phyloP scores from a whole-genome alignment of 345 rosid species.

The Rhodomyrtus tomentosa region DNA sequence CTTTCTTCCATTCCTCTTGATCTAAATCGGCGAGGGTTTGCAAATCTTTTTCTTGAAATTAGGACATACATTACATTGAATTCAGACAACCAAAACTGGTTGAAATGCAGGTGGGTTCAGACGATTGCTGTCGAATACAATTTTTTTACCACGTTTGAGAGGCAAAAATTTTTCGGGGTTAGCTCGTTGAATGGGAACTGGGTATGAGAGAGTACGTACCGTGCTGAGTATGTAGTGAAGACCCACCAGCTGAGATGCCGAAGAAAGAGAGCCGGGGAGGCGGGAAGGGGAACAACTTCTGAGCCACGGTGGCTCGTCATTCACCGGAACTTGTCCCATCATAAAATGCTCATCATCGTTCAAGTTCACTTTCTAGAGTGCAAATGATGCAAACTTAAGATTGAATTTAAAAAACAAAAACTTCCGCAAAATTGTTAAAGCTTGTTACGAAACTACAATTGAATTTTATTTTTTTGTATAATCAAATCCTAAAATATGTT shows the following conservation, averaged over 20 bases:
- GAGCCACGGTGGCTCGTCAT: not conserved
- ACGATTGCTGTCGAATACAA: not conserved
- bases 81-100: not conserved
- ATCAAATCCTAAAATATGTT: no score
- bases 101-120: not conserved
- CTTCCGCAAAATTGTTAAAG: no score
- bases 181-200: not conserved
- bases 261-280: not conserved
- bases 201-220: not conserved
- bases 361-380: not conserved
- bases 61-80: not conserved
- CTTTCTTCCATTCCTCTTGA: not conserved
- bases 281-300: not conserved
- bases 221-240: not conserved
- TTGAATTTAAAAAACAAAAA: no score
- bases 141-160: not conserved
- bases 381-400: not conserved
- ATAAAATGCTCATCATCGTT: not conserved
- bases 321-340: not conserved
- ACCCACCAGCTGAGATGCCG: not conserved
- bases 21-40: not conserved
- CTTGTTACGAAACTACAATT: no score
- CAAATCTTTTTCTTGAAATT: not conserved
- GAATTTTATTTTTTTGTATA: no score
- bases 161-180: not conserved